Evolutionary conservation across 495 filamentous ascomycete species (phyloP), one percentile per base, ranked within the genome.

Genomic region (Penicillium pancosmium): DNA sequence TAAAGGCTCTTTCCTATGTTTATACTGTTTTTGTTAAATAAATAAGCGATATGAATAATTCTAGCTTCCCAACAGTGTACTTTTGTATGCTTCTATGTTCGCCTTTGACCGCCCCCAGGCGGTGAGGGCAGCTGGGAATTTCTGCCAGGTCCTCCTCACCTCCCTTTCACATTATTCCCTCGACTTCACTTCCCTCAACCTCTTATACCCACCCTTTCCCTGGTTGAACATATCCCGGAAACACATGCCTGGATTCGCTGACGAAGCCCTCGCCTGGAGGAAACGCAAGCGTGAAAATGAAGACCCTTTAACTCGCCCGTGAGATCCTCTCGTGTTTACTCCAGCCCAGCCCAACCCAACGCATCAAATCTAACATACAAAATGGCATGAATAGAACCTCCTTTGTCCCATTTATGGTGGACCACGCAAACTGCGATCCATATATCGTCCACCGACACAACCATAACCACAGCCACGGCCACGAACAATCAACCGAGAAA

Each of bases 201-300:
- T 38, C 35, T 13, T 38, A 38, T 38, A 38, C 36, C 36, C 36
- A 4, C 23, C 23, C 23, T 23, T 23, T 38, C 36, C 8, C 6
- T 31, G 27, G 23, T 3, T 31, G 2, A 31, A 38, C 1, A 38
- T n/a, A 38, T 2, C 5, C 16, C n/a, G 41, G 16, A 44, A 2
- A 16, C 41, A 44, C 9, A 73, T 76, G 73, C 67, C 72, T 23
- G 62, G 69, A 5, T 44, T 44, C 16, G 16, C 41, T 21, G 41
- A 44, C 1, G 41, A 44, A 12, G 7, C 41, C 16, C 15, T 44
- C 13, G 15, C 41, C 41, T 62, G 70, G 51, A 72, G 58, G 50
- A 78, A 78, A 63, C 63, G 75, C 44, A 78, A 76, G 58, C 66
- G 73, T 34, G 70, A 78, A 18, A 65, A 71, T 54, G 57, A 70